Percentiles rank a stretch among this genome's conserved stretches.
phyloP scores from a whole-genome alignment of 2,329 filamentous ascomycete genomes.

The Talaromyces sp. region DNA sequence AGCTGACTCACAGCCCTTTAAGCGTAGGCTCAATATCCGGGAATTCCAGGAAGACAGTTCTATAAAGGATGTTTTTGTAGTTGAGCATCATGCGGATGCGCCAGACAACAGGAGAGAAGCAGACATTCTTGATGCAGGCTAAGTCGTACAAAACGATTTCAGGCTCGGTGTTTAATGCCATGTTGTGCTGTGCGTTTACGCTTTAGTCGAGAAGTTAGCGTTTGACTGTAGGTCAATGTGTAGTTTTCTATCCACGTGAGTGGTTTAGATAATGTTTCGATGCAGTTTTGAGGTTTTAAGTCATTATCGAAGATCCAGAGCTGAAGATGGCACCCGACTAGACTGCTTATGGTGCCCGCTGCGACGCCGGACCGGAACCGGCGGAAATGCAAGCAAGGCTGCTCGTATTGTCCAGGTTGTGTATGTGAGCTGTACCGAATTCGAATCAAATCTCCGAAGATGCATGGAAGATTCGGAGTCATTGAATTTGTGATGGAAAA shows the following conservation, averaged over 20 bases:
- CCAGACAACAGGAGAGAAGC: slow-evolving; percentile 40
- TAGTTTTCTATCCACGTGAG: not conserved
- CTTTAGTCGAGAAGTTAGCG: not conserved
- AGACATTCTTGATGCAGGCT: slow-evolving; percentile 33
- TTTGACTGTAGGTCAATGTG: not conserved
- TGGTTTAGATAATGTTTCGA: too few relatives aligned
- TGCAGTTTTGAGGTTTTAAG: too few relatives aligned
- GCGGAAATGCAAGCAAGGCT: too few relatives aligned
- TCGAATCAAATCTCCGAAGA: too few relatives aligned
- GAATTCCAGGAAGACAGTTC: slow-evolving; percentile 38
- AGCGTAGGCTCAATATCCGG: slow-evolving; percentile 39
- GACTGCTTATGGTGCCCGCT: too few relatives aligned
- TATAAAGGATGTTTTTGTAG: slow-evolving; percentile 38
- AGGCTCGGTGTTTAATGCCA: slow-evolving; percentile 13
- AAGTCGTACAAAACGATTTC: slow-evolving; percentile 39
- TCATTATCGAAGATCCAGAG: too few relatives aligned
- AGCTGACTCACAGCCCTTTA: slow-evolving; percentile 31
- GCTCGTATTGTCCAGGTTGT: too few relatives aligned
- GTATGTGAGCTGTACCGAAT: too few relatives aligned
- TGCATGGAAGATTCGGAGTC: too few relatives aligned
- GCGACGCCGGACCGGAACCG: too few relatives aligned
- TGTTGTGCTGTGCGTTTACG: not conserved
- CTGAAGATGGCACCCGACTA: too few relatives aligned
- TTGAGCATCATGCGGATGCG: slow-evolving; percentile 41
- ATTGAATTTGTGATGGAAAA: too few relatives aligned